These are phyloP conservation scores for Inga oerstediana DNA, from an alignment of 306 rosid genomes.

Conservation along the genomic window DNA sequence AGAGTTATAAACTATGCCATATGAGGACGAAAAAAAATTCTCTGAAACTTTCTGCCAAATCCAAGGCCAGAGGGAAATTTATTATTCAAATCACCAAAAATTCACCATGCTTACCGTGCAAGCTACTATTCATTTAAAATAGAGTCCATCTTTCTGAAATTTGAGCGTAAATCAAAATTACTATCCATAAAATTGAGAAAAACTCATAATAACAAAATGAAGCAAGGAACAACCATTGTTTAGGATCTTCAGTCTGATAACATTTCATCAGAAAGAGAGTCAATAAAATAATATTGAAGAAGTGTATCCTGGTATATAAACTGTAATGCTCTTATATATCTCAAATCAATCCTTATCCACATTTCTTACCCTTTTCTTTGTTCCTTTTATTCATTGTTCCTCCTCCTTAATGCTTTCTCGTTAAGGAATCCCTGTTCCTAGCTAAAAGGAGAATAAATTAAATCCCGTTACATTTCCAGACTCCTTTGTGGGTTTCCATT, in stretches of 20 bases:
- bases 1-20: background rate
- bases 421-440: background rate
- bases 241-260: background rate
- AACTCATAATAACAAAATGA: background rate
- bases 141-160: constrained; percentile 1
- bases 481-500: background rate
- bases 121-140: constrained; percentile 10
- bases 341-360: background rate
- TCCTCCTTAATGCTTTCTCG: background rate
- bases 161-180: background rate
- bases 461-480: background rate
- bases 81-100: constrained; percentile 7
- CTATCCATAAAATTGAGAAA: background rate
- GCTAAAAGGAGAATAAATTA: background rate
- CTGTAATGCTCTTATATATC: background rate
- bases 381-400: background rate
- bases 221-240: background rate
- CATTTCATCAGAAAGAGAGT: background rate
- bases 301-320: background rate
- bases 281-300: background rate
- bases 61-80: background rate
- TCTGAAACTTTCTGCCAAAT: constrained; percentile 6
- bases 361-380: background rate
- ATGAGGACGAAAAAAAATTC: background rate
- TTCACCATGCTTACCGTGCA: constrained; percentile 16